Conservation (phyloP, 75 land plant species). For the Pinus tabuliformis region DNA sequence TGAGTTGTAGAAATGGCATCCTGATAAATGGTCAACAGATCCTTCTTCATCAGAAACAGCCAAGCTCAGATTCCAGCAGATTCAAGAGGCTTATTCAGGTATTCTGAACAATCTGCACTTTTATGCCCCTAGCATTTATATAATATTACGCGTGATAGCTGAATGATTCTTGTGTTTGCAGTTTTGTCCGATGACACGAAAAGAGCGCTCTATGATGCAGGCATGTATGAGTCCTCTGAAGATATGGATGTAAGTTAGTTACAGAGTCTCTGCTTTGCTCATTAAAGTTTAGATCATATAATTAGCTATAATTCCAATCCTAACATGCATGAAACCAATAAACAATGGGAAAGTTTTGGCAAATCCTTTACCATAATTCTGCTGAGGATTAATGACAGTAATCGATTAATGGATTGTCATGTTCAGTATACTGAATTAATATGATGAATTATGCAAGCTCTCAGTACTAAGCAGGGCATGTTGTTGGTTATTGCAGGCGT, state of each 20-base stretch:
- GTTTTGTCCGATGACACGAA: constrained; percentile 61
- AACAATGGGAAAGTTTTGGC: too few species aligned
- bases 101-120: neutral
- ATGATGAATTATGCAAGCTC: too few species aligned
- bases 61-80: constrained; percentile 57
- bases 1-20: constrained; percentile 66
- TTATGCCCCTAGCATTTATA: neutral
- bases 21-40: constrained; percentile 50
- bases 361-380: too few species aligned
- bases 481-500: constrained; percentile 30
- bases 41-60: constrained; percentile 45
- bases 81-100: constrained; percentile 82
- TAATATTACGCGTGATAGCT: neutral
- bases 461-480: too few species aligned
- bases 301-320: too few species aligned
- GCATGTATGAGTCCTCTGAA: constrained; percentile 50
- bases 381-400: too few species aligned
- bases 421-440: too few species aligned
- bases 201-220: constrained; percentile 56
- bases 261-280: neutral
- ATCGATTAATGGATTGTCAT: too few species aligned
- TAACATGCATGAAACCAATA: too few species aligned
- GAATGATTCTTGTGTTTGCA: constrained; percentile 12
- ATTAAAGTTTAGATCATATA: too few species aligned
- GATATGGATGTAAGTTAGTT: constrained; percentile 18